These are phyloP conservation scores for Hymenoscyphus linearis DNA, from an alignment of 2,329 filamentous ascomycete species.

Conservation along the genomic window DNA sequence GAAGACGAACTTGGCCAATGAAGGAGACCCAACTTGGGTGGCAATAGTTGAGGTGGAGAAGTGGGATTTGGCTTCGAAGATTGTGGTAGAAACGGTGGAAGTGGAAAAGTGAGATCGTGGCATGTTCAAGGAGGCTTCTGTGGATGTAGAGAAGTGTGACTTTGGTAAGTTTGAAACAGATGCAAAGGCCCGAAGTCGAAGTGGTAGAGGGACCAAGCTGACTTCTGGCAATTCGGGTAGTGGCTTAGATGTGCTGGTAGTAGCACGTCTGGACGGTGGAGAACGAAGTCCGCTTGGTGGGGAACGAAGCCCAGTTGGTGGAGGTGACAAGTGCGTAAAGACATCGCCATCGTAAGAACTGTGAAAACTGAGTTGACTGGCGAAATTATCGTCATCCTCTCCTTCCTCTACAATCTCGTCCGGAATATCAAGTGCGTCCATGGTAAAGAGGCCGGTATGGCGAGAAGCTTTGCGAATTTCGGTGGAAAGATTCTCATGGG, in stretches of 20 bases:
- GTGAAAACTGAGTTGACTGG: slow-evolving; percentile 33
- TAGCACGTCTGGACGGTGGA: slow-evolving; percentile 8
- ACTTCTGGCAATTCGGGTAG: slow-evolving; percentile 27
- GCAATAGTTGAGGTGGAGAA: slow-evolving; percentile 24
- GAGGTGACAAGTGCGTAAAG: slow-evolving; percentile 27
- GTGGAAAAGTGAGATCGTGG: slow-evolving; percentile 1
- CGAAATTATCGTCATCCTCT: slow-evolving; percentile 60
- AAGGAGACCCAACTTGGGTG: slow-evolving; percentile 22
- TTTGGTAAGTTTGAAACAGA: slow-evolving; percentile 20
- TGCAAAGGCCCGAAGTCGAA: slow-evolving; percentile 16
- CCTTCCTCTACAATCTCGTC: slow-evolving; percentile 44
- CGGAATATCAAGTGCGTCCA: slow-evolving; percentile 35
- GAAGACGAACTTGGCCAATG: slow-evolving; percentile 25
- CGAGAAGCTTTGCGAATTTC: slow-evolving; percentile 25
- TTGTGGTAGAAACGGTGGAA: slow-evolving; percentile 25
- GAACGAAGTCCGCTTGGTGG: slow-evolving; percentile 20
- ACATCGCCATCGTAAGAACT: slow-evolving; percentile 18
- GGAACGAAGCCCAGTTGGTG: slow-evolving; percentile 22
- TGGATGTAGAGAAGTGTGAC: slow-evolving; percentile 31
- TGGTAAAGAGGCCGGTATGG: slow-evolving; percentile 41
- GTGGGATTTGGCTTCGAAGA: neutral
- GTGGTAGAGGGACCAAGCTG: slow-evolving; percentile 14
- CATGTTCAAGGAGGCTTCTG: slow-evolving; percentile 2
- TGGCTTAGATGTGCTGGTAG: slow-evolving; percentile 22
- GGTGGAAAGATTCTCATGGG: slow-evolving; percentile 43